Percentiles rank a stretch among this genome's conserved stretches.
These are phyloP conservation scores for Talaromyces proteolyticus DNA, from an alignment of 495 filamentous ascomycete species.

Conservation along the genomic window DNA sequence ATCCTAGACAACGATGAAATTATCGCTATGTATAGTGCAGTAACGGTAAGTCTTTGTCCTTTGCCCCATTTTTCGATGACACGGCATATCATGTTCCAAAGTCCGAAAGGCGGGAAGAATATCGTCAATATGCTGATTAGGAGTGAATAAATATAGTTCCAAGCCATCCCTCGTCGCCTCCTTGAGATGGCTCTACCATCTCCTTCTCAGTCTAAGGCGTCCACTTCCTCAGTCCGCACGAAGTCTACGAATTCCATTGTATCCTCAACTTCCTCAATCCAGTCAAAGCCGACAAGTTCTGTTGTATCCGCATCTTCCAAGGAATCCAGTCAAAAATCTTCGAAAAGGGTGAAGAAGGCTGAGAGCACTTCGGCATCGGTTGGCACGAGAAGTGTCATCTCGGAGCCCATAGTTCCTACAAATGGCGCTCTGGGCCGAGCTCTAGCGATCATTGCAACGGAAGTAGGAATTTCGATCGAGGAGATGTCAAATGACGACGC, in stretches of 20 bases:
- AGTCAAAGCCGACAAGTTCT: constrained; percentile 50
- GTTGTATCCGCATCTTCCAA: constrained; percentile 18
- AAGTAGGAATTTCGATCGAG: constrained; percentile 30
- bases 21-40: constrained; percentile 24
- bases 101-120: no score
- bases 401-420: no score
- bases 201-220: no score
- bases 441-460: constrained; percentile 34
- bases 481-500: constrained; percentile 30
- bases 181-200: constrained; percentile 63
- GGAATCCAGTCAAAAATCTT: constrained; percentile 20
- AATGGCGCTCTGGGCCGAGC: constrained; percentile 19
- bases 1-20: constrained; percentile 41
- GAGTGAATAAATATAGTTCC: constrained; percentile 47
- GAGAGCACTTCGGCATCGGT: constrained; percentile 19
- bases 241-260: no score
- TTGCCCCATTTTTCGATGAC: no score
- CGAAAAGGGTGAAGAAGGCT: constrained; percentile 25
- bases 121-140: background rate
- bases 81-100: no score
- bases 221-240: no score
- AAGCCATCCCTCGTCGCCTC: constrained; percentile 58
- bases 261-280: no score
- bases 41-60: constrained; percentile 16
- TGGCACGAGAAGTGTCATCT: constrained; percentile 17